These are phyloP conservation scores for Alternaria consortialis DNA, from an alignment of 2,329 filamentous ascomycete genomes.

Conservation along the genomic window DNA sequence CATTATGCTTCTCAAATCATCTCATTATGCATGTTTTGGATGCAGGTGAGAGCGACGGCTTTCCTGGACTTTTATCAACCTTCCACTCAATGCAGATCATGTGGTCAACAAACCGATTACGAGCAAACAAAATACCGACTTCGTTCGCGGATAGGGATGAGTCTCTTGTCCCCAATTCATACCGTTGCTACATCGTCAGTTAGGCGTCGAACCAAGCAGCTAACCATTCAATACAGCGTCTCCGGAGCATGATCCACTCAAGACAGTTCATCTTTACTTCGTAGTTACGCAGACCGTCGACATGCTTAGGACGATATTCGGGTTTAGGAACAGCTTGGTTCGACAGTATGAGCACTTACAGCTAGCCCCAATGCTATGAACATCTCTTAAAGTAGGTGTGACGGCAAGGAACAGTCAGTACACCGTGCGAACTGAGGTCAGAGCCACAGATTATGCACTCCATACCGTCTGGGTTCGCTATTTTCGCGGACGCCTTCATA, in stretches of 20 bases:
- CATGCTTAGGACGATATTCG: background rate
- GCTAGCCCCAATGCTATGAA: background rate
- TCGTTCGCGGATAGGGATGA: background rate
- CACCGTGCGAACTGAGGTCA: background rate
- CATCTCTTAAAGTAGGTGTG: constrained; percentile 1
- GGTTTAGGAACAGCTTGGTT: constrained; percentile 10
- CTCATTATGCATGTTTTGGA: no score
- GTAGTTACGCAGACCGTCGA: background rate
- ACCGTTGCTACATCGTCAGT: background rate
- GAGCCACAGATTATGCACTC: background rate
- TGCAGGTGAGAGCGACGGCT: no score
- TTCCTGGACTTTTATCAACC: no score
- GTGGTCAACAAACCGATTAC: background rate
- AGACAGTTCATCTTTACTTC: background rate
- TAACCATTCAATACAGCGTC: background rate
- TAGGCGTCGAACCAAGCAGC: background rate
- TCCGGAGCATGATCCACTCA: background rate
- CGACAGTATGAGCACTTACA: constrained; percentile 13
- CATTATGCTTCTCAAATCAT: no score
- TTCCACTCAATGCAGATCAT: no score
- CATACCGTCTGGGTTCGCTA: background rate
- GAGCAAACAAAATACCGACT: background rate
- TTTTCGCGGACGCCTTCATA: background rate
- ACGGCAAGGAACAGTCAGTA: background rate
- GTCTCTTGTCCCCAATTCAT: background rate